phyloP scores from a whole-genome alignment of 352 stramenopile species.

The Bremia lactucae region DNA sequence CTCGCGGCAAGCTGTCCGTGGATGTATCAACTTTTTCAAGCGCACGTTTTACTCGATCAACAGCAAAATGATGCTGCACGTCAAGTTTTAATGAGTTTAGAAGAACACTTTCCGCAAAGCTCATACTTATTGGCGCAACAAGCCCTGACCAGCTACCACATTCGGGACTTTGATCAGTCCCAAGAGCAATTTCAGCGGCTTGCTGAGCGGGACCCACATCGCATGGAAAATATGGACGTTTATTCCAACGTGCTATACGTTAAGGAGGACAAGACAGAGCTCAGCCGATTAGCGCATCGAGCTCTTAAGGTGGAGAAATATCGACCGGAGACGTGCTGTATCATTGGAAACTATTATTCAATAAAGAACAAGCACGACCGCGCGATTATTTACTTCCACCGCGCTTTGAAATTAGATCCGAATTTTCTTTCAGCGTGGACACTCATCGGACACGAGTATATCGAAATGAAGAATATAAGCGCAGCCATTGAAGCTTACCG shows the following conservation, averaged over 20 bases:
- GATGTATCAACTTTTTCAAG: slow-evolving; percentile 83
- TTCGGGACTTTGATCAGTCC: slow-evolving; percentile 71
- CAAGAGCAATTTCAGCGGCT: slow-evolving; percentile 69
- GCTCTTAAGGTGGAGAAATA: slow-evolving; percentile 95
- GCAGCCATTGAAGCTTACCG: slow-evolving; percentile 95
- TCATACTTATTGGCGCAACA: slow-evolving; percentile 70
- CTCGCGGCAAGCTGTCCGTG: slow-evolving; percentile 42
- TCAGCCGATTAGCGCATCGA: slow-evolving; percentile 85
- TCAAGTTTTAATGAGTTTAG: slow-evolving; percentile 38
- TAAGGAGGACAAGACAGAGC: slow-evolving; percentile 76
- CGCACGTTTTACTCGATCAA: slow-evolving; percentile 64
- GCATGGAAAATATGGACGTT: slow-evolving; percentile 75
- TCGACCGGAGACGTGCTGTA: slow-evolving; percentile 95
- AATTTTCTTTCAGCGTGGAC: slow-evolving; percentile 95
- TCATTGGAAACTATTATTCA: slow-evolving; percentile 89
- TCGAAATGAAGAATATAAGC: slow-evolving; percentile 97
- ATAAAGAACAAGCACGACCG: slow-evolving; percentile 92
- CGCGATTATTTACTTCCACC: slow-evolving; percentile 95
- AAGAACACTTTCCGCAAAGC: slow-evolving; percentile 47
- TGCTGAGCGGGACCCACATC: slow-evolving; percentile 48
- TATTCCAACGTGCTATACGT: slow-evolving; percentile 85
- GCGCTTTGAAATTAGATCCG: slow-evolving; percentile 90
- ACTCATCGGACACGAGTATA: slow-evolving; percentile 97
- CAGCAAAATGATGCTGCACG: slow-evolving; percentile 63
- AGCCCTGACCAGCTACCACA: slow-evolving; percentile 71